Percentiles rank a stretch among this genome's conserved stretches.
Evolutionary conservation across 257 asterid species (phyloP).

Genomic region (Solanum pinnatisectum): DNA sequence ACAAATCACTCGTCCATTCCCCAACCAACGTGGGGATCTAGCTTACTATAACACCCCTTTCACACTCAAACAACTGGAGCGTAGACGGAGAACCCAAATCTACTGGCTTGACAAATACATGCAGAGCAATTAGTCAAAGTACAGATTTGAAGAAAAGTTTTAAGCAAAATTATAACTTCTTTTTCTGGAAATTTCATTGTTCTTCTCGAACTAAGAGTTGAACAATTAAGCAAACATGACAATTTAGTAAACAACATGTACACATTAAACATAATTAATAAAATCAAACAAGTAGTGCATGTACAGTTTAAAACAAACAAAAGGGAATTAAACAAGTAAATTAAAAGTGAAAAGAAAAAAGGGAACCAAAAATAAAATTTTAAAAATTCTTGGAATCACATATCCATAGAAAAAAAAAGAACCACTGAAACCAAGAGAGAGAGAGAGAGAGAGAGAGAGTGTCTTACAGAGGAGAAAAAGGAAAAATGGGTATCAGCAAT

Average conservation of each 20-base stretch:
- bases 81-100: not conserved
- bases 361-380: constrained; percentile 9
- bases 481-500: constrained; percentile 29
- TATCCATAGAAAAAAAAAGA: not conserved
- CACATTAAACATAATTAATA: not conserved
- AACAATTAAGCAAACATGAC: not conserved
- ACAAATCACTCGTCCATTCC: not conserved
- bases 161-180: not conserved
- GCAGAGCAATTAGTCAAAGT: not conserved
- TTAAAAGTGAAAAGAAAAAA: not conserved
- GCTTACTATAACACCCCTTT: not conserved
- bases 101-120: not conserved
- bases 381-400: constrained; percentile 13
- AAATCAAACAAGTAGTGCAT: not conserved
- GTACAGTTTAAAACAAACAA: not conserved
- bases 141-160: not conserved
- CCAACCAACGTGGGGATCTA: not conserved
- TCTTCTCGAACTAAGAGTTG: too few relatives aligned
- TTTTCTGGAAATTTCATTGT: not conserved
- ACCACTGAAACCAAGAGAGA: not conserved
- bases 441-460: constrained; percentile 10
- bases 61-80: not conserved
- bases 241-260: not conserved
- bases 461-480: constrained; percentile 43
- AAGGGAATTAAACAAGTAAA: constrained; percentile 4